Percentiles rank a stretch among this genome's conserved stretches.
phyloP scores from a whole-genome alignment of 495 filamentous ascomycete species.

The Annulohypoxylon bovei region DNA sequence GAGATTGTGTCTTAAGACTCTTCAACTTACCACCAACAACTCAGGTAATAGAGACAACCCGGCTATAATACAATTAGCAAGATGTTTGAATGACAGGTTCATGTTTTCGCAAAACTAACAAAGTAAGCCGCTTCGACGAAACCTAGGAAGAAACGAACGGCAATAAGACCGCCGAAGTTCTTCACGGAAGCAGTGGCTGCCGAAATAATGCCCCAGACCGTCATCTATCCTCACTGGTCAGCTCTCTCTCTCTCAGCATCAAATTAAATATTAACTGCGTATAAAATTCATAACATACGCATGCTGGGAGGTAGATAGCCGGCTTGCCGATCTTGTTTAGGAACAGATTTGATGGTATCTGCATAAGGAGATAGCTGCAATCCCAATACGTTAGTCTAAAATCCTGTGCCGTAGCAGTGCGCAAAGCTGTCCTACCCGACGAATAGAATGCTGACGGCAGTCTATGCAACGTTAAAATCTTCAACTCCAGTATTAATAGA shows the following conservation, averaged over 20 bases:
- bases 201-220: constrained; percentile 78
- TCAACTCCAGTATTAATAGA: constrained; percentile 46
- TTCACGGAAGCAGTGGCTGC: constrained; percentile 68
- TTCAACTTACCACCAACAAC: constrained; percentile 60
- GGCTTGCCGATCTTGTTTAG: constrained; percentile 68
- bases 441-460: constrained; percentile 74
- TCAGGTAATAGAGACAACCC: constrained; percentile 64
- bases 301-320: constrained; percentile 69
- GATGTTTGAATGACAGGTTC: neutral
- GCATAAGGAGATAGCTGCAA: constrained; percentile 64
- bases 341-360: constrained; percentile 69
- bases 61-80: constrained; percentile 48
- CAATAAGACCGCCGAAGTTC: constrained; percentile 69
- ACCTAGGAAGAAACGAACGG: constrained; percentile 76
- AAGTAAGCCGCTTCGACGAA: constrained; percentile 66
- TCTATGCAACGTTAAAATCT: constrained; percentile 49
- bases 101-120: constrained; percentile 42
- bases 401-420: neutral
- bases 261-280: constrained; percentile 47
- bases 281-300: constrained; percentile 47
- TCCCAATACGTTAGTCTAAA: constrained; percentile 1
- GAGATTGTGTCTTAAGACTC: constrained; percentile 45
- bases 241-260: too few relatives aligned
- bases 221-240: constrained; percentile 58
- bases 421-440: constrained; percentile 70